Percentiles rank a stretch among this genome's conserved stretches.
These are phyloP conservation scores for Aureobasidium sp. DNA, from an alignment of 2,329 filamentous ascomycete genomes.

Conservation along the genomic window DNA sequence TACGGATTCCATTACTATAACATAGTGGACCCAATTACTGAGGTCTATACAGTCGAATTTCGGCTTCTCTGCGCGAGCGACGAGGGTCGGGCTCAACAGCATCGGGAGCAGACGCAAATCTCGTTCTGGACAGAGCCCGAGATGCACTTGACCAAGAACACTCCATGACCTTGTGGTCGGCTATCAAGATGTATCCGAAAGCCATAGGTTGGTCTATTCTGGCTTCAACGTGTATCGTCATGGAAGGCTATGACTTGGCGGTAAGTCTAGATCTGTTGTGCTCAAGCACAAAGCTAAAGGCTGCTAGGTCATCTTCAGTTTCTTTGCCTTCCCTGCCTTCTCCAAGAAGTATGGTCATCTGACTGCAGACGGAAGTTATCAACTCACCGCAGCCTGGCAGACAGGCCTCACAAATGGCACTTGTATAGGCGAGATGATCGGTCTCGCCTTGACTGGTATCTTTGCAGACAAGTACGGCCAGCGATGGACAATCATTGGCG, in stretches of 20 bases:
- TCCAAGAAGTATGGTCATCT: slow-evolving; percentile 33
- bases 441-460: slow-evolving; percentile 59
- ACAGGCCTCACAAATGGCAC: slow-evolving; percentile 50
- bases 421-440: slow-evolving; percentile 58
- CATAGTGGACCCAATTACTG: background rate
- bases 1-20: background rate
- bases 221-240: slow-evolving; percentile 28
- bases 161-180: slow-evolving; percentile 48
- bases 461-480: slow-evolving; percentile 47
- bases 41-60: slow-evolving; percentile 1
- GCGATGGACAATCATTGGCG: slow-evolving; percentile 51
- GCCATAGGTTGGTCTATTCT: slow-evolving; percentile 29
- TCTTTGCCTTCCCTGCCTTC: slow-evolving; percentile 30
- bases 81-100: slow-evolving; percentile 20
- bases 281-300: background rate
- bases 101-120: slow-evolving; percentile 25
- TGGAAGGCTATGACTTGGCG: slow-evolving; percentile 31
- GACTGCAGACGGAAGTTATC: slow-evolving; percentile 33
- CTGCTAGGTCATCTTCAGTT: slow-evolving; percentile 22
- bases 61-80: slow-evolving; percentile 2
- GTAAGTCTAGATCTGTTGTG: background rate
- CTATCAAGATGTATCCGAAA: slow-evolving; percentile 59
- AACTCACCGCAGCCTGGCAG: slow-evolving; percentile 49
- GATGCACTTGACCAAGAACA: slow-evolving; percentile 36
- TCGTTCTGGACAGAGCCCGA: slow-evolving; percentile 25